Percentiles rank a stretch among this genome's conserved stretches.
Evolutionary conservation across 2,329 filamentous ascomycete species (phyloP).

Genomic region (Kalmusia sp.): DNA sequence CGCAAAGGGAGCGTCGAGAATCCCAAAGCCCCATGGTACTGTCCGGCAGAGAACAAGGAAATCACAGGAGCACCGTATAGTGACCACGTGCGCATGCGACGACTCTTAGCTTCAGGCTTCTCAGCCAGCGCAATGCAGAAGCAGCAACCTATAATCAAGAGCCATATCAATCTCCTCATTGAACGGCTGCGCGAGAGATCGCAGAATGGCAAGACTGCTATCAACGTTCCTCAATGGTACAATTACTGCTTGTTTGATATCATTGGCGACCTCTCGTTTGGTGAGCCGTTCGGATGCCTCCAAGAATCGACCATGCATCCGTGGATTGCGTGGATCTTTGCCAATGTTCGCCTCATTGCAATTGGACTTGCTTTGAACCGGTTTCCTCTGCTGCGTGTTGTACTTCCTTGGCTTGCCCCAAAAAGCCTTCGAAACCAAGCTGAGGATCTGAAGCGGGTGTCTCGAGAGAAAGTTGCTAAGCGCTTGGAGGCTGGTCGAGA

Average conservation of each 20-base stretch:
- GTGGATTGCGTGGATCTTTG: too few species aligned
- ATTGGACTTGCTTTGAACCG: too few species aligned
- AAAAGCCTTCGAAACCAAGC: too few species aligned
- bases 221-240: constrained; percentile 19
- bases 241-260: constrained; percentile 23
- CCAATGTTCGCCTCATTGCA: too few species aligned
- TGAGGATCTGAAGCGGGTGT: too few species aligned
- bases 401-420: too few species aligned
- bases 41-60: not conserved
- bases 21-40: not conserved
- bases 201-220: not conserved
- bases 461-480: too few species aligned
- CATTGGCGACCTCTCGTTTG: constrained; percentile 32
- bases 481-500: too few species aligned
- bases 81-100: not conserved
- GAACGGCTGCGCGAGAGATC: constrained; percentile 9
- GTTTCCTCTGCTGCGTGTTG: too few species aligned
- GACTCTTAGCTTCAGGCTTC: not conserved
- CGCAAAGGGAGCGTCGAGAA: not conserved
- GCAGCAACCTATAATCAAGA: constrained; percentile 8
- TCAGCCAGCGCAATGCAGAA: not conserved
- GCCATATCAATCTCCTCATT: constrained; percentile 9
- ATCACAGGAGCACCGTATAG: not conserved
- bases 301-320: too few species aligned
- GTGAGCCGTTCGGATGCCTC: constrained; percentile 34